Base-by-base conservation (phyloP, 2,329 filamentous ascomycete species). In the Calonectria montana region DNA sequence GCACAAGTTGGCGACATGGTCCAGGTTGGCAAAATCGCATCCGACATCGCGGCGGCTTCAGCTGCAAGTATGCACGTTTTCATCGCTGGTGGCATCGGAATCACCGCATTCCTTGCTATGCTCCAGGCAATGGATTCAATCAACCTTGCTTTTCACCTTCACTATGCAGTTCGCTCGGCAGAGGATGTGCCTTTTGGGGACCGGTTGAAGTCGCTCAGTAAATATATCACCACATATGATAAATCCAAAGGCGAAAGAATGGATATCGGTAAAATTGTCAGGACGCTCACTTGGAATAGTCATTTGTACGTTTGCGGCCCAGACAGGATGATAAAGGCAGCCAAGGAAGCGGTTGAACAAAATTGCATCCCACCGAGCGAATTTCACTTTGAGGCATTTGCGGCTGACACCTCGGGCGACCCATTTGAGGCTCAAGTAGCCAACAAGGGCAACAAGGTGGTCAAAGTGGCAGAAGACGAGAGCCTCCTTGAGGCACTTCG, bases 241-340 rank as follows among this genome's bases (percentile, higher is more conserved):
- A 85, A 85, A 45, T 82, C 85, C 0, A 80, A 84, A 25, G 88
- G 87, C 5, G 79, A 89, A 74, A 84, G 89, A 13, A 86, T 93
- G 81, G 83, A 91, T 73, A 82, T 93, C 5, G 66, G 74, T 0
- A 83, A 90, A 7, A 85, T 93, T 25, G 79, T 92, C 12, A 77
- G 80, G 1, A 79, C 74, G 0, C 81, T 88, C 64, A 82, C 84
- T 6, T 88, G 87, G 86, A 90, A 89, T 75, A 88, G 88, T 12
- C 88, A 89, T 64, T 81, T 93, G 4, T 93, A 92, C 78, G 87
- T 89, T 27, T 93, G 91, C 78, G 91, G 91, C 0, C 90, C 91
- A 0, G 75, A 78, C 10, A 84, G 88, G 9, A 86, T 93, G 82
- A 89, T 92, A 84, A 86, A 89, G 7, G 88, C 87, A 50, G 87